Evolutionary conservation across 2,329 filamentous ascomycete genomes (phyloP), one percentile per base, ranked within the genome.

Genomic region (Aschersonia sp.): DNA sequence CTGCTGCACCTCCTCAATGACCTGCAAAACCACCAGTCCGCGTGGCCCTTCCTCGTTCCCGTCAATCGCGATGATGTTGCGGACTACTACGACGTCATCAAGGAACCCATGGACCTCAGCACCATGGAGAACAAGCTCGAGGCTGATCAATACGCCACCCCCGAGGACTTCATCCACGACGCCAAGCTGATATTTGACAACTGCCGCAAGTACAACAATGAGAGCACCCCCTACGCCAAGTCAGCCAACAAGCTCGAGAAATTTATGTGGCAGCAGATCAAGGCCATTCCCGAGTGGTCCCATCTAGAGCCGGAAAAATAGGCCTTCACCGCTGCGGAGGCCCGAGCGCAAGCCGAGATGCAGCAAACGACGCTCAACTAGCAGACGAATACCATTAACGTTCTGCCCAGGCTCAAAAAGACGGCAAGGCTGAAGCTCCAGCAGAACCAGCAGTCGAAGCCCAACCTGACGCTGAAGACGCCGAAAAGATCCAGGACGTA

Each of bases 1-100:
- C 81, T 98, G 3, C 76, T 95, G 10, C 87, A 92, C 62, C 77
- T 98, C 6, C 81, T 98, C 53, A 95, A 94, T 64, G 87, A 95
- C 59, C 79, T 97, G 65, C 89, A 97, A 62, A 97, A 95, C 62
- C 88, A 95, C 66, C 81, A 81, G 55, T 83, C 85, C 6, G 85
- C 88, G 0, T 98, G 92, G 92, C 92, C 92, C 0, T 98, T 98
- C 71, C 76, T 92, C 32, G 79, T 87, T 30, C 90, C 92, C 1
- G 92, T 98, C 54, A 95, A 94, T 62, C 82, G 84, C 54, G 92
- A 98, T 58, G 92, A 97, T 55, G 92, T 98, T 0, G 81, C 87
- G n/a, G 92, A 98, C 63, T 98, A 98, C 68, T 97, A 97, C 70
- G 87, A 95, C 50, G 89, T 97, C 51, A 98, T 98, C 70, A 89